Conservation (phyloP, 202 grass and related monocot genomes). For the Dendrocalamus latiflorus region DNA sequence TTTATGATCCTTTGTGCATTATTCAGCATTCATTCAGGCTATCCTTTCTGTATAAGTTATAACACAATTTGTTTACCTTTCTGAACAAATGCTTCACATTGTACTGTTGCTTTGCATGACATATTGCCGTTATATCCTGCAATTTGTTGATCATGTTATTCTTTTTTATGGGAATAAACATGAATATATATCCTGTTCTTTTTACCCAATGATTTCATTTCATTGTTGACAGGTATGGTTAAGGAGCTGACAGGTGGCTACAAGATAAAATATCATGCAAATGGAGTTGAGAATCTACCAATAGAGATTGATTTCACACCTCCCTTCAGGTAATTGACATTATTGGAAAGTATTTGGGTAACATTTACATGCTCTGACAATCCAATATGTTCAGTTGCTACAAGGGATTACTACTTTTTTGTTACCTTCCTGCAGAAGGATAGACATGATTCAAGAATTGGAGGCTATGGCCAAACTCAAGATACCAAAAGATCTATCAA, state of each 20-base stretch:
- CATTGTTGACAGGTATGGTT: conserved; percentile 61
- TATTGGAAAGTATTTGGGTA: neutral
- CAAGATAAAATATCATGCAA: conserved; percentile 85
- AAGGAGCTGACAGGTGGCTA: conserved; percentile 87
- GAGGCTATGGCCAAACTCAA: conserved; percentile 63
- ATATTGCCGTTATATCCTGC: neutral
- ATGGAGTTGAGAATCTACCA: conserved; percentile 67
- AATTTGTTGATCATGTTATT: neutral
- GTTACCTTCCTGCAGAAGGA: conserved; percentile 46
- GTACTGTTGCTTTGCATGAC: neutral
- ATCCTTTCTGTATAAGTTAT: neutral
- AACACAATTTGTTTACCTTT: neutral
- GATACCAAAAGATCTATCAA: conserved; percentile 86
- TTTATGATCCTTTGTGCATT: too few relatives aligned
- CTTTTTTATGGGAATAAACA: neutral
- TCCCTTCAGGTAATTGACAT: conserved; percentile 63
- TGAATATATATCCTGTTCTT: neutral
- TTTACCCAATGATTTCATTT: conserved; percentile 4
- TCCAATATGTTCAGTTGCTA: conserved; percentile 4
- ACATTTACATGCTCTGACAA: neutral
- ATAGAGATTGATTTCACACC: conserved; percentile 98
- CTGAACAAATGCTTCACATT: neutral
- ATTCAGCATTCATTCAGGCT: neutral
- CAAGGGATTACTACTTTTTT: neutral
- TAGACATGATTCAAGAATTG: conserved; percentile 87